phyloP scores from a whole-genome alignment of 2,329 filamentous ascomycete species.

The Sporothrix mexicana region DNA sequence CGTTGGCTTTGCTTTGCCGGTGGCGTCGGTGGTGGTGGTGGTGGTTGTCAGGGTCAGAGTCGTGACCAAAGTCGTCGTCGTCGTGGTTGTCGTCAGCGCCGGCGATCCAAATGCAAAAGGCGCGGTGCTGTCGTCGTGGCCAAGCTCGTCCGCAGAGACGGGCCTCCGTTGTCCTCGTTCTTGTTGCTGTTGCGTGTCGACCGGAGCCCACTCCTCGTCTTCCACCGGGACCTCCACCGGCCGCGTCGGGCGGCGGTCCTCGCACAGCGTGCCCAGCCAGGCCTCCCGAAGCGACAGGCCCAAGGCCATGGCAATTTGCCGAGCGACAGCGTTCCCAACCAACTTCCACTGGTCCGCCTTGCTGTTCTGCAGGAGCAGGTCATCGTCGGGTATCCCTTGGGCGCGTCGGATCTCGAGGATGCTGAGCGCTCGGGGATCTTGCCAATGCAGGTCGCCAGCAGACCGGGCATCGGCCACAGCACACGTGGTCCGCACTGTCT shows the following conservation, averaged over 20 bases:
- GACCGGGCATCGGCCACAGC: slow-evolving; percentile 59
- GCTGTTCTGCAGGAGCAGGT: slow-evolving; percentile 67
- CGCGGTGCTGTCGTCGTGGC: neutral
- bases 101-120: neutral
- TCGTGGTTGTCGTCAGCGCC: neutral
- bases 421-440: slow-evolving; percentile 64
- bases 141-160: neutral
- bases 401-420: slow-evolving; percentile 71
- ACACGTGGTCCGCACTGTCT: slow-evolving; percentile 66
- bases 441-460: slow-evolving; percentile 68
- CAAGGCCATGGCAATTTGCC: slow-evolving; percentile 69
- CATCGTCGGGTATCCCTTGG: slow-evolving; percentile 72
- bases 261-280: slow-evolving; percentile 50
- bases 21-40: neutral
- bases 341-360: slow-evolving; percentile 64
- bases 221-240: neutral
- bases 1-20: neutral
- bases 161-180: too few species aligned
- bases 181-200: too few species aligned
- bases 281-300: slow-evolving; percentile 69
- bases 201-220: neutral
- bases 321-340: slow-evolving; percentile 77
- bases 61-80: neutral
- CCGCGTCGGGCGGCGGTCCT: slow-evolving; percentile 31
- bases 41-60: slow-evolving; percentile 7